A percentile compares a stretch with the other conserved stretches of the same genome.
Evolutionary conservation across 2,329 filamentous ascomycete genomes (phyloP).

Genomic region (Paraphaeosphaeria sporulosa): DNA sequence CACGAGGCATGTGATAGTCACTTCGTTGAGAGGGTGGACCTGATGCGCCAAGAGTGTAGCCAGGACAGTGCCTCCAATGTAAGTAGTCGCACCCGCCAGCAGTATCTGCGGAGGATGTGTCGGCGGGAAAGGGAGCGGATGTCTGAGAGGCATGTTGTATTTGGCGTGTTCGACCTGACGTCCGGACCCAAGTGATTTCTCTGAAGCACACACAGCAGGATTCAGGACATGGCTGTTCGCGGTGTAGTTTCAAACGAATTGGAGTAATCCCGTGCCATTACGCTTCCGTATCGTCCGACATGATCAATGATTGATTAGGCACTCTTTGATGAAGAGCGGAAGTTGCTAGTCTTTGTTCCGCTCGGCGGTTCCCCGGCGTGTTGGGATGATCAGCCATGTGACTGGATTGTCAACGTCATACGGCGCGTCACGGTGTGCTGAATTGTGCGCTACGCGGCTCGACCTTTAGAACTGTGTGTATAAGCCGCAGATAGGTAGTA

Average conservation of each 20-base stretch:
- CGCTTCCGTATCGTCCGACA: background rate
- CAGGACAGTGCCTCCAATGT: constrained; percentile 4
- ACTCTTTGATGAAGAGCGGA: background rate
- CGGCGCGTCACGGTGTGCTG: background rate
- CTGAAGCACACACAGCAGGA: too few relatives aligned
- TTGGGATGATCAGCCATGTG: background rate
- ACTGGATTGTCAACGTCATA: constrained; percentile 1
- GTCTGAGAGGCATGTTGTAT: background rate
- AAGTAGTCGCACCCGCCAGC: background rate
- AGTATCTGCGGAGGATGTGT: constrained; percentile 6
- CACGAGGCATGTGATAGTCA: constrained; percentile 10
- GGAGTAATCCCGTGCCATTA: too few relatives aligned
- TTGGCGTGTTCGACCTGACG: too few relatives aligned
- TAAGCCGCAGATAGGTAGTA: background rate
- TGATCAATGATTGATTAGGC: background rate
- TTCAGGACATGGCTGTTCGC: too few relatives aligned
- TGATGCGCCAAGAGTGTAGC: background rate
- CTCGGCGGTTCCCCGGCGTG: background rate
- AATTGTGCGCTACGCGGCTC: background rate
- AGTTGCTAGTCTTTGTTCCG: background rate
- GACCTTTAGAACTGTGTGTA: background rate
- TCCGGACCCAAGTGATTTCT: too few relatives aligned
- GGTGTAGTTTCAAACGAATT: too few relatives aligned
- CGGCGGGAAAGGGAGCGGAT: constrained; percentile 2
- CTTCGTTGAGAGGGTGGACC: background rate